Conservation (phyloP, 2,329 filamentous ascomycete species). For the Gnomoniopsis smithogilvyi region DNA sequence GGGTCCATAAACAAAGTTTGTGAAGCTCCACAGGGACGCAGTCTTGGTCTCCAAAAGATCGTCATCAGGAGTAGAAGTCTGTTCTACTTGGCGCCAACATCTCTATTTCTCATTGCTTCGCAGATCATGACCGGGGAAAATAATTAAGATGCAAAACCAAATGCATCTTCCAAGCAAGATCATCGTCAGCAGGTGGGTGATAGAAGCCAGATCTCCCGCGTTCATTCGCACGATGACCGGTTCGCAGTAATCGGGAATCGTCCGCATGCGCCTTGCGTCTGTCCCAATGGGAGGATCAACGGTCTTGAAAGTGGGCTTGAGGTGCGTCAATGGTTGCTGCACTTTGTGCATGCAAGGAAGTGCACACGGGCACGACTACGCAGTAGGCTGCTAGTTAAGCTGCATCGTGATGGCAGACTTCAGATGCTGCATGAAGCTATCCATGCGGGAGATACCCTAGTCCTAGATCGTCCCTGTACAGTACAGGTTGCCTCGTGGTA, state of each 20-base stretch:
- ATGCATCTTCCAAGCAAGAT: background rate
- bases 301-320: background rate
- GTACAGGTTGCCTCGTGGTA: conserved; percentile 18
- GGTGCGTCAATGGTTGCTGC: conserved; percentile 12
- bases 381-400: too few relatives aligned
- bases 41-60: conserved; percentile 1
- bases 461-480: background rate
- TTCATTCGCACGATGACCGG: conserved; percentile 15
- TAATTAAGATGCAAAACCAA: background rate
- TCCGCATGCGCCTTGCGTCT: conserved; percentile 12
- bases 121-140: background rate
- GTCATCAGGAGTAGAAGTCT: background rate
- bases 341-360: conserved; percentile 3
- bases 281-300: conserved; percentile 13
- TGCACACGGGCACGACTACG: background rate
- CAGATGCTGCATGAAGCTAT: conserved; percentile 9
- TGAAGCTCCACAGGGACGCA: conserved; percentile 12
- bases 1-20: background rate
- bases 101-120: background rate
- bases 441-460: conserved; percentile 11
- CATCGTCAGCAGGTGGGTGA: conserved; percentile 4
- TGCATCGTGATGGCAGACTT: conserved; percentile 13
- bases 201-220: background rate
- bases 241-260: conserved; percentile 5
- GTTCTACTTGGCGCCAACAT: background rate